phyloP scores from a whole-genome alignment of 1,284 basidiomycete species.

The Cryptococcus floricola region DNA sequence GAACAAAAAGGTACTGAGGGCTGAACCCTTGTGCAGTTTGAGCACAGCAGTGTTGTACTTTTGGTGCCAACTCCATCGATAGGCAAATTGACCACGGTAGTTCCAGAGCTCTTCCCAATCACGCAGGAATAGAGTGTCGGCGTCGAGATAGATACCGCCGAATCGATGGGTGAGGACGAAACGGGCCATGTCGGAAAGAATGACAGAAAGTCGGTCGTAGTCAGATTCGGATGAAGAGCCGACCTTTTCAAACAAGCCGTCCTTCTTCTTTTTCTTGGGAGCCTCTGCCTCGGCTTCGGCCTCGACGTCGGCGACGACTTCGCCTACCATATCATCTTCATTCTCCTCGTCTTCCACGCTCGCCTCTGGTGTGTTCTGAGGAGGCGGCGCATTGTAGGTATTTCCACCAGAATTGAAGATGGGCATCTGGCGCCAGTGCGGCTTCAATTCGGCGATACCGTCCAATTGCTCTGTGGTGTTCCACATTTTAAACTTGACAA shows the following conservation, averaged over 20 bases:
- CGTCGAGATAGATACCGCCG: conserved; percentile 81
- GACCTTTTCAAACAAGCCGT: conserved; percentile 65
- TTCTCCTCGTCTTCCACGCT: conserved; percentile 49
- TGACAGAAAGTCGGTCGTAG: conserved; percentile 75
- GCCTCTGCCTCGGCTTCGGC: conserved; percentile 13
- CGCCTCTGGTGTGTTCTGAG: conserved; percentile 17
- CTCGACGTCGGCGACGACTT: conserved; percentile 26
- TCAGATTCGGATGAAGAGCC: conserved; percentile 70
- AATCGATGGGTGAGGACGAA: conserved; percentile 80
- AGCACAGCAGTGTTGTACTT: conserved; percentile 85
- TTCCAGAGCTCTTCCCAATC: conserved; percentile 91
- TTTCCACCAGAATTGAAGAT: conserved; percentile 72
- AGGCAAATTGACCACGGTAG: conserved; percentile 80
- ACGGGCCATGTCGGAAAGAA: conserved; percentile 80
- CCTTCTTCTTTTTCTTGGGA: conserved; percentile 49
- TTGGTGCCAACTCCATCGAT: conserved; percentile 73
- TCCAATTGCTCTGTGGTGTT: conserved; percentile 86
- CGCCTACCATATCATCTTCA: background rate
- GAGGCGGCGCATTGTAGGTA: conserved; percentile 51
- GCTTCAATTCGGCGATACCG: conserved; percentile 67
- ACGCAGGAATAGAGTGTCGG: conserved; percentile 78
- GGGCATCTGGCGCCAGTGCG: conserved; percentile 68
- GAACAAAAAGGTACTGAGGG: conserved; percentile 76
- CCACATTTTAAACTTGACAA: conserved; percentile 82
- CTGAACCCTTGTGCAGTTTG: conserved; percentile 74